Base-by-base conservation (phyloP, 345 rosid species). In the Corchorus olitorius region DNA sequence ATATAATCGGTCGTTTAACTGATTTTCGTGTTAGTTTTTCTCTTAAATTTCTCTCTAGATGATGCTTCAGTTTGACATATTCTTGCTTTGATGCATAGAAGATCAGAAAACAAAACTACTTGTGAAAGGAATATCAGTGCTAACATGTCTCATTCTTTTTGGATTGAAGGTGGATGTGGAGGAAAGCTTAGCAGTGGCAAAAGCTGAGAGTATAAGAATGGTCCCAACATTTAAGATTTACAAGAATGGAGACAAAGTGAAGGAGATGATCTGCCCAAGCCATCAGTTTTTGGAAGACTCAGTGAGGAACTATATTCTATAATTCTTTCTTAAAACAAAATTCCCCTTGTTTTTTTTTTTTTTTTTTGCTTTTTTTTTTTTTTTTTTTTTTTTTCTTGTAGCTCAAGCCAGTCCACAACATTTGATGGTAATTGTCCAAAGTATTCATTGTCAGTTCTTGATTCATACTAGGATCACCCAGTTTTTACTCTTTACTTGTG, bases 191-290 rank as follows among this genome's bases (percentile, higher is more conserved):
- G 83, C 83, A 65, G 80, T 91, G 75, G 94, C 89, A 16, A 91
- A 78, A 81, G 85, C 89, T 0, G 94, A 91, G 86, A 79, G 83
- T 50, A 87, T 93, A 79, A 89, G 88, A 86, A 89, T 69, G 62
- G 89, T 88, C 39, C 97, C 97, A 12, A 89, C 97, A 9, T 93
- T 91, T 84, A 91, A 85, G 84, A 88, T 93, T 35, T 91, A 91
- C 81, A 93, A 88, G 83, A 83, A 88, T 0, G 91, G 97, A 50
- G 86, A 77, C 39, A 85, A 86, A 74, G 83, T 91, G 84, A 89
- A 91, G 90, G 97, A 91, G 84, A 87, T 93, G 83, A 83, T 93
- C 62, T 79, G 88, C 78, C 97, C 97, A 58, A 89, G 87, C 78
- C 91, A 81, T 68, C 87, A 88, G 65, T 70, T 84, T 73, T 87